Conservation (phyloP, 768 basidiomycete genomes). For the Leccinellum luteum region DNA sequence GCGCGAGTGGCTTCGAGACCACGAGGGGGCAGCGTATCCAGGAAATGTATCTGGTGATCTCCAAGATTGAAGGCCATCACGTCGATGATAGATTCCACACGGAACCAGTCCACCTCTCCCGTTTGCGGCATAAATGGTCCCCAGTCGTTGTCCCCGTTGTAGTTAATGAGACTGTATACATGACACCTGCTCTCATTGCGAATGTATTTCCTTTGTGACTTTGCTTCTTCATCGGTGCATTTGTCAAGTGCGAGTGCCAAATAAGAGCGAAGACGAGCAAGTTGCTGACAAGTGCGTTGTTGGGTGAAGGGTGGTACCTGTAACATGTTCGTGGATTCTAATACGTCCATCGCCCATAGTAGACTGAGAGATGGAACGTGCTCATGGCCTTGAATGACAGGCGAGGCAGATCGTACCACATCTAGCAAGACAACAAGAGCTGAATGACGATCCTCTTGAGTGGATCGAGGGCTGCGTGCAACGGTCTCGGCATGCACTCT, state of each 20-base stretch:
- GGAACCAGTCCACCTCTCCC: conserved; percentile 57
- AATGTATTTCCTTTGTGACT: conserved; percentile 26
- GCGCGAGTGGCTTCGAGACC: conserved; percentile 51
- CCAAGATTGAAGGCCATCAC: conserved; percentile 52
- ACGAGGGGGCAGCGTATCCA: conserved; percentile 43
- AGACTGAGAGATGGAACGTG: conserved; percentile 38
- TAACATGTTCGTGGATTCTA: conserved; percentile 41
- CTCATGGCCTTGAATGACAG: conserved; percentile 22
- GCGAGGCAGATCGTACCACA: conserved; percentile 37
- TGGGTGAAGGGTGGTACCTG: conserved; percentile 10
- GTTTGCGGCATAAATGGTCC: conserved; percentile 50
- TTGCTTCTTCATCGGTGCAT: conserved; percentile 24
- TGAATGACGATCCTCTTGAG: conserved; percentile 26
- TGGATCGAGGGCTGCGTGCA: conserved; percentile 16
- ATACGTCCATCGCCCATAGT: conserved; percentile 44
- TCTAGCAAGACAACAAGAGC: conserved; percentile 42
- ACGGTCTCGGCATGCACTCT: conserved; percentile 43
- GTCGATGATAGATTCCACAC: conserved; percentile 57
- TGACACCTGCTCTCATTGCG: conserved; percentile 52
- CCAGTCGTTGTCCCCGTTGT: conserved; percentile 48
- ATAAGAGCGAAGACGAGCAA: conserved; percentile 47
- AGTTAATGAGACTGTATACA: conserved; percentile 67
- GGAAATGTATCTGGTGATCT: conserved; percentile 40
- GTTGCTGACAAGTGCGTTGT: conserved; percentile 28
- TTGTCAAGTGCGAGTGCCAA: conserved; percentile 44